Evolutionary conservation across 2,329 filamentous ascomycete species (phyloP).

Genomic region (Coniochaeta prunicola): DNA sequence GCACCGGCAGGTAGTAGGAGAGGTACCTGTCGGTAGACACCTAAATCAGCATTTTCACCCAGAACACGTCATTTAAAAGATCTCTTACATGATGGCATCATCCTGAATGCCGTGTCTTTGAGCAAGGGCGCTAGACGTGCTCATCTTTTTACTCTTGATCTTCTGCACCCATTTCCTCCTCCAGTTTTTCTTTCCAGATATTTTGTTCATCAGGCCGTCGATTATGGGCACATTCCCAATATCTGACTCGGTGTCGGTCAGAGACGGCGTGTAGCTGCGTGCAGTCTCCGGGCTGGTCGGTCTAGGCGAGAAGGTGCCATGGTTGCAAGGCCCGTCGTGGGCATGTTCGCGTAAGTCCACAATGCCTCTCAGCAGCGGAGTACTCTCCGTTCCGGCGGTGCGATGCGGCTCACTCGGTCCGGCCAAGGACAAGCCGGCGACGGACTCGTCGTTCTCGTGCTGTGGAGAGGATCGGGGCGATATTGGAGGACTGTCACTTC

Average conservation of each 20-base stretch:
- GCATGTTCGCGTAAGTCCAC: constrained; percentile 26
- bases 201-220: constrained; percentile 29
- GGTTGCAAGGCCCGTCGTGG: constrained; percentile 50
- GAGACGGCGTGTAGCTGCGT: constrained; percentile 12
- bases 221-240: constrained; percentile 23
- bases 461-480: constrained; percentile 5
- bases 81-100: constrained; percentile 61
- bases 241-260: constrained; percentile 19
- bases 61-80: neutral
- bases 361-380: constrained; percentile 36
- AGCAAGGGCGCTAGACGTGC: constrained; percentile 64
- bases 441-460: constrained; percentile 9
- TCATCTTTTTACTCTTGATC: constrained; percentile 59
- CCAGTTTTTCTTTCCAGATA: constrained; percentile 35
- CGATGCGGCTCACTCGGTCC: constrained; percentile 13
- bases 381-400: constrained; percentile 35
- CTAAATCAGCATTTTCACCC: neutral
- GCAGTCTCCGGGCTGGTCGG: constrained; percentile 41
- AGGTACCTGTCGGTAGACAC: constrained; percentile 61
- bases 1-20: constrained; percentile 84
- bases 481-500: constrained; percentile 5
- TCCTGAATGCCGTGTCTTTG: constrained; percentile 68
- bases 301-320: constrained; percentile 71
- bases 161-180: constrained; percentile 40
- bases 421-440: constrained; percentile 11